Base-by-base conservation (phyloP, 1,139 yeast species). In the Pichia sp. region DNA sequence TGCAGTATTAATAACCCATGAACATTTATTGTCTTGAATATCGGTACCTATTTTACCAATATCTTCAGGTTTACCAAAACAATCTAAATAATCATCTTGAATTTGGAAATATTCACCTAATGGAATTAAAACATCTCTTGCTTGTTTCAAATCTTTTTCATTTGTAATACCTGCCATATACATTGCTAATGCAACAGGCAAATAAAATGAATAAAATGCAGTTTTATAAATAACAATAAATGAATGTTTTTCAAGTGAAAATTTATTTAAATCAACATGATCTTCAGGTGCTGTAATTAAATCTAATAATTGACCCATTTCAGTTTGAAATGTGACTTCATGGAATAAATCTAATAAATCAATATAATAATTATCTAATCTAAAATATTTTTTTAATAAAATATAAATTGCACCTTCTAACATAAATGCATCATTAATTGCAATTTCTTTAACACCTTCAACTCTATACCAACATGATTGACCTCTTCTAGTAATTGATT, bases 21-120 rank as follows among this genome's bases (percentile, higher is more conserved):
- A 86, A 70, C 98, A 94, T 72, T 94, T 94, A 78, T 94, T 94
- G 69, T 94, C 99, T 72, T 87, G 87, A 64, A 94, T 94, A 68
- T 94, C 99, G 52, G 98, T 94, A 58, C 99, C 99, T 58, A 94
- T 88, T 76, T 94, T 94, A 55, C 99, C 99, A 65, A 92, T 92
- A 63, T 90, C 90, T 65, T 86, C 95, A 43, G 98, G 97, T 59
- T 94, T 89, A 56, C 98, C 99, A 65, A 87, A 94, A 70, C 97
- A 88, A 69, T 94, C 99, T 61, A 94, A 79, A 72, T 75, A 94
- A 69, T 94, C 99, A 66, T 94, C 99, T 72, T 94, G 98, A 60
- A 94, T 88, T 73, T 94, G 99, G 84, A 94, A 94, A 68, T 94
- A 94, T 70, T 94, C 97, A 53, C 99, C 99, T 59, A 92, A 78